Base-by-base conservation (phyloP, 2,329 filamentous ascomycete genomes). In the Metarhizium sp. region DNA sequence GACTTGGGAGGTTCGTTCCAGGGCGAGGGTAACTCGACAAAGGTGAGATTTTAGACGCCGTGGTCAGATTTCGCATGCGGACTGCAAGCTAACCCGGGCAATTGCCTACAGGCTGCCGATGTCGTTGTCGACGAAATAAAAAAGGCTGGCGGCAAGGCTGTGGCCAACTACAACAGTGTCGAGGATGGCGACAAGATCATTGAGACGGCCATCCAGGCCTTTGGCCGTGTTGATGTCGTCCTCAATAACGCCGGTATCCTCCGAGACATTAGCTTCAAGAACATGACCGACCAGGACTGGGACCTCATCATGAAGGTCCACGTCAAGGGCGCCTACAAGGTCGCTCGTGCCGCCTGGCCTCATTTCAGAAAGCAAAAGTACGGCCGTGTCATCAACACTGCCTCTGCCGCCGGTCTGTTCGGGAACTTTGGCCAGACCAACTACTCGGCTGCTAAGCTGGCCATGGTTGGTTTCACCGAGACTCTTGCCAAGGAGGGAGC, bases 361-460 rank as follows among this genome's bases (percentile, higher is more conserved):
- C 80, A 97, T 74, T 97, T 99, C 82, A 84, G 92, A 68, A 97
- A 97, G 78, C 94, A 99, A 76, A 97, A 96, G 83, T 99, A 90
- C 71, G 94, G 94, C 60, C 85, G 94, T 65, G 80, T 99, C 63
- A 96, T 99, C 76, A 97, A 95, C 80, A 97, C 94, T 29, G 85
- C 92, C 42, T 97, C 92, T n/a, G 91, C 91, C 56, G 92, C 94
- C 59, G 94, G 94, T 66, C 80, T 99, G 54, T 97, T 95, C 71
- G 94, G 94, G 67, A 94, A 84, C 75, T 97, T 96, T 68, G 94
- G 92, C 62, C 92, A 97, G 77, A 84, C 86, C 71, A 97, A 96
- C 76, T 99, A 99, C 76, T 95, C 92, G 54, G 92, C 94, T 58
- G 94, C 94, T 67, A 99, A 97, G 79, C 81, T 97, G 61, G 88